Evolutionary conservation across 352 stramenopile genomes (phyloP), one percentile per base, ranked within the genome.

Genomic region (Lagenidium sp.): DNA sequence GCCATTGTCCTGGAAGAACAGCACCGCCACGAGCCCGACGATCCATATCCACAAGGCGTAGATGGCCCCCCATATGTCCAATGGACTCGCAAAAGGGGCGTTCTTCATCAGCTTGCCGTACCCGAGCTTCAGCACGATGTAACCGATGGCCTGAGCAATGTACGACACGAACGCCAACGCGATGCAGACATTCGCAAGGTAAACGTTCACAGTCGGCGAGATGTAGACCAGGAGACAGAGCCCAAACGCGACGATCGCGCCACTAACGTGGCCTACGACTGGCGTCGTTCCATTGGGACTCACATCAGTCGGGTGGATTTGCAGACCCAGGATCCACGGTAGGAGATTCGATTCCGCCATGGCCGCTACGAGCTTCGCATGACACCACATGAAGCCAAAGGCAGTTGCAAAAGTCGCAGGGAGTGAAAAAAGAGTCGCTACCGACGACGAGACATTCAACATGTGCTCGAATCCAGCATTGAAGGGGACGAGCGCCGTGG

Each of bases 101-200:
- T 41, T 47, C 22, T 59, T 40, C 41, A 64, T 49, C 32, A 41
- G 44, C 6, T 21, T 15, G n/a, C n/a, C n/a, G 36, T 57, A 65
- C n/a, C 58, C 31, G 2, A 21, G 32, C 29, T 55, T 50, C 25
- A 66, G 31, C 26, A 45, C 57, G 24, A 65, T 57, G 52, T 66
- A 66, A 23, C 40, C 41, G 34, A 50, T 29, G 41, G 16, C 29
- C 22, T 60, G 43, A 4, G 29, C 41, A 34, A 41, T 57, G 48
- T 63, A 67, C 56, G 52, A 18, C 20, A 45, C 28, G 18, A 57
- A 54, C 12, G 41, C 57, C 5, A 28, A 40, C 1, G 44, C 29
- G 35, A 60, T 54, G 36, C 57, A 62, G 15, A 57, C 30, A 5
- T 36, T 40, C 32, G 62, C 61, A 1, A 66, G 26, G 15, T 50